Evolutionary conservation across 306 rosid genomes (phyloP).

Genomic region (Castanea sativa): DNA sequence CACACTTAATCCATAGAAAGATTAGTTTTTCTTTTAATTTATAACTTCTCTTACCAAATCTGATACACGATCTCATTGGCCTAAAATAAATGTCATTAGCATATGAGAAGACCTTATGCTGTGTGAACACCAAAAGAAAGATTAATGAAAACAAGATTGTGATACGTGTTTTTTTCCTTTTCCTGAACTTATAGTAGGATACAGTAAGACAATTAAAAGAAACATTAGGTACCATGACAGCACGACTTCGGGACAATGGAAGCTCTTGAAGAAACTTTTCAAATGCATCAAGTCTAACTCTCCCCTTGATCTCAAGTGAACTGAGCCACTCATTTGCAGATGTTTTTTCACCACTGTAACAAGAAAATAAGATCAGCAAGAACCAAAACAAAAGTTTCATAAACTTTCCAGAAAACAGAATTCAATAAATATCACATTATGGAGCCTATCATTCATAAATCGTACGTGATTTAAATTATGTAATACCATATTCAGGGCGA

Average conservation of each 20-base stretch:
- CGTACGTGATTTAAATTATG: too few species aligned
- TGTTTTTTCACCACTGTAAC: constrained; percentile 81
- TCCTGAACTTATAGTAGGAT: constrained; percentile 1
- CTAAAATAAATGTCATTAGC: not conserved
- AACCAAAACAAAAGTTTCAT: not conserved
- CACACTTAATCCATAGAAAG: not conserved
- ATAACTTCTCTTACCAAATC: not conserved
- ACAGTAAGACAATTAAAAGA: constrained; percentile 39
- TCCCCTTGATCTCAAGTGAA: constrained; percentile 87
- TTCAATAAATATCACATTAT: not conserved
- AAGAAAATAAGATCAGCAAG: constrained; percentile 28
- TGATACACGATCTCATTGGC: not conserved
- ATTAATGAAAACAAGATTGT: not conserved
- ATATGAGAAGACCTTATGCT: not conserved
- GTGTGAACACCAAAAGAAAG: not conserved
- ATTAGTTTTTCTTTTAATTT: not conserved
- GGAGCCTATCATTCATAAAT: not conserved
- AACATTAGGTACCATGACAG: constrained; percentile 89
- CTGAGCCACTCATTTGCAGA: constrained; percentile 80
- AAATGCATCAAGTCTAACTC: constrained; percentile 89
- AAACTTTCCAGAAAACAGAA: not conserved
- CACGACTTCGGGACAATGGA: constrained; percentile 84
- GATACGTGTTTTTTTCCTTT: not conserved
- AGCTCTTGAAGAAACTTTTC: constrained; percentile 91
- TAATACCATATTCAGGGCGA: too few species aligned